phyloP scores from a whole-genome alignment of 1,284 basidiomycete species.

The Ganoderma sinense region DNA sequence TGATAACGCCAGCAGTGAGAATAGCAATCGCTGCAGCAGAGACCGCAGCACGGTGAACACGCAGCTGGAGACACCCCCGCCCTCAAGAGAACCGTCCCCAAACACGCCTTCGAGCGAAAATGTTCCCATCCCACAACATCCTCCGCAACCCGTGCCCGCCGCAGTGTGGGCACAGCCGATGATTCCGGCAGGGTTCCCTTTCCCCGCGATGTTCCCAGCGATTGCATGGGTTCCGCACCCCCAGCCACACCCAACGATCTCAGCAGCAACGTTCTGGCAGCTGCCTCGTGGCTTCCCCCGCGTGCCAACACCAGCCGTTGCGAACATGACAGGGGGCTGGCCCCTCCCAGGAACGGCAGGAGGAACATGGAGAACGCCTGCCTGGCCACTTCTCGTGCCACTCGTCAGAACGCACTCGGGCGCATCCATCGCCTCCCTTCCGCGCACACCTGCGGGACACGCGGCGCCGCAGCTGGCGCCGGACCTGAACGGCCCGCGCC shows the following conservation, averaged over 20 bases:
- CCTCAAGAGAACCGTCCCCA: constrained; percentile 4
- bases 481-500: constrained; percentile 9
- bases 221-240: constrained; percentile 44
- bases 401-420: constrained; percentile 1
- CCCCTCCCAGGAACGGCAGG: constrained; percentile 40
- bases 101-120: neutral
- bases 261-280: constrained; percentile 29
- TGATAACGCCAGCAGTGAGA: neutral
- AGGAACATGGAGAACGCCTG: constrained; percentile 39
- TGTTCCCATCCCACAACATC: neutral
- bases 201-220: constrained; percentile 7
- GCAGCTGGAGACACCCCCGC: constrained; percentile 1
- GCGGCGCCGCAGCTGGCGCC: neutral
- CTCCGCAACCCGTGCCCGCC: constrained; percentile 10
- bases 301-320: constrained; percentile 11
- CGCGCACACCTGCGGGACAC: neutral
- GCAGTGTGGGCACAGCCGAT: constrained; percentile 8
- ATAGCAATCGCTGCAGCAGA: neutral
- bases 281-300: constrained; percentile 12
- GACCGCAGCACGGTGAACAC: neutral
- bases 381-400: constrained; percentile 19
- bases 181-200: constrained; percentile 7
- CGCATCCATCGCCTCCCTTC: neutral
- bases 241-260: constrained; percentile 30
- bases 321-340: constrained; percentile 37